Evolutionary conservation across 345 rosid species (phyloP), one percentile per base, ranked within the genome.

Genomic region (Citrus inodora): DNA sequence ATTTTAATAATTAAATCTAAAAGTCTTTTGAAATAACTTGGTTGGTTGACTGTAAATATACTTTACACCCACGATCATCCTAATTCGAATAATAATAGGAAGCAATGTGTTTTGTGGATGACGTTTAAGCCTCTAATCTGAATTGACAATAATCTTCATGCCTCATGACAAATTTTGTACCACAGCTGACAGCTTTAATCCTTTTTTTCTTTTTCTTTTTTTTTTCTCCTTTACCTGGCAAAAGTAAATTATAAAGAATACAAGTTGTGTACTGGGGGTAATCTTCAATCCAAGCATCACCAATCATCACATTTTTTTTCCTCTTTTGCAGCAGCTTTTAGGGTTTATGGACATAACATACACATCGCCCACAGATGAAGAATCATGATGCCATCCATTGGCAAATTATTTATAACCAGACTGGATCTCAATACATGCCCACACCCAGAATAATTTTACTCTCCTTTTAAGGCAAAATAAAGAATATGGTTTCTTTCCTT

Each of bases 241-340:
- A 14, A 70, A 16, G 58, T 66, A 63, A 30, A 7, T 19, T 3
- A 78, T 14, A 48, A 32, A 71, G 71, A 46, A 78, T 21, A n/a
- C 32, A 51, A 38, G 13, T 33, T 66, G 48, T 51, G 56, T 78
- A 24, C 32, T 59, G 69, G 51, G 58, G 64, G 16, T 62, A 80
- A 83, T 82, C 77, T 81, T 61, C 53, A 72, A 87, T 68, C 86
- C 80, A 85, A 88, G 76, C 85, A 84, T 19, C 73, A 76, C 78
- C 86, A 89, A 92, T 89, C 66, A 81, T 87, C 90, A 75, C 30
- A 11, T 46, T 4, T 61, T 9, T 51, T 48, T 30, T 32, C 32
- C n/a, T 85, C 53, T 7, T 73, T 75, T 83, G 86, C 37, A 69
- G 87, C 93, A 85, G 92, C 89, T 85, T 90, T 93, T 84, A 78